phyloP scores from a whole-genome alignment of 2,329 filamentous ascomycete species.

The Paramyrothecium sp. region DNA sequence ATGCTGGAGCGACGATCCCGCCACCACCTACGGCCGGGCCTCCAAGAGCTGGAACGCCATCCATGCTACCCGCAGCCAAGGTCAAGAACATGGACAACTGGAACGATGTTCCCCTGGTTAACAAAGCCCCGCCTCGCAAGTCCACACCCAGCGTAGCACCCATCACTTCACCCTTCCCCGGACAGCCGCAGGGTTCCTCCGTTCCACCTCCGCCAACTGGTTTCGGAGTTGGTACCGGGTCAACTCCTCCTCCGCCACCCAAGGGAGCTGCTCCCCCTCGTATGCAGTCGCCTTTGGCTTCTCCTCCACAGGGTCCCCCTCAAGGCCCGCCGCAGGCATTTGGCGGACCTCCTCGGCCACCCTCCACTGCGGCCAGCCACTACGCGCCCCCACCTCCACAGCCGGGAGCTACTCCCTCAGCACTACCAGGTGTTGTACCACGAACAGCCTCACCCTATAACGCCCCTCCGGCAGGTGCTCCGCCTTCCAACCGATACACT shows the following conservation, averaged over 20 bases:
- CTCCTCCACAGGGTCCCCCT: constrained; percentile 46
- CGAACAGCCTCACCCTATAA: constrained; percentile 86
- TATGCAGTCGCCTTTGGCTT: constrained; percentile 69
- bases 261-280: constrained; percentile 72
- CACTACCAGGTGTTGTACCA: constrained; percentile 58
- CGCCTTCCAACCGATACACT: constrained; percentile 75
- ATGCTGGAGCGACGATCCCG: constrained; percentile 15
- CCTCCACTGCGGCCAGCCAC: constrained; percentile 60
- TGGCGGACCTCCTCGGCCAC: constrained; percentile 59
- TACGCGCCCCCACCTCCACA: constrained; percentile 53
- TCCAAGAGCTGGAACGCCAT: constrained; percentile 63
- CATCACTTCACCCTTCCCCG: constrained; percentile 74
- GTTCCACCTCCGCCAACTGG: constrained; percentile 59
- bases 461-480: constrained; percentile 66
- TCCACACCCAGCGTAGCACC: constrained; percentile 70
- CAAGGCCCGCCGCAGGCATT: constrained; percentile 38
- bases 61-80: constrained; percentile 67
- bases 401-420: constrained; percentile 63
- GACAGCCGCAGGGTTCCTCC: constrained; percentile 54
- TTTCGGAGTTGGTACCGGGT: constrained; percentile 59
- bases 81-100: constrained; percentile 75
- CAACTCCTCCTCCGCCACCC: constrained; percentile 76
- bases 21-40: constrained; percentile 35
- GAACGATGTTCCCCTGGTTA: constrained; percentile 92
- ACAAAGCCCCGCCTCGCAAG: constrained; percentile 70